A percentile compares a stretch with the other conserved stretches of the same genome.
Conservation (phyloP, 148 eudicot species). For the Bassia scoparia region DNA sequence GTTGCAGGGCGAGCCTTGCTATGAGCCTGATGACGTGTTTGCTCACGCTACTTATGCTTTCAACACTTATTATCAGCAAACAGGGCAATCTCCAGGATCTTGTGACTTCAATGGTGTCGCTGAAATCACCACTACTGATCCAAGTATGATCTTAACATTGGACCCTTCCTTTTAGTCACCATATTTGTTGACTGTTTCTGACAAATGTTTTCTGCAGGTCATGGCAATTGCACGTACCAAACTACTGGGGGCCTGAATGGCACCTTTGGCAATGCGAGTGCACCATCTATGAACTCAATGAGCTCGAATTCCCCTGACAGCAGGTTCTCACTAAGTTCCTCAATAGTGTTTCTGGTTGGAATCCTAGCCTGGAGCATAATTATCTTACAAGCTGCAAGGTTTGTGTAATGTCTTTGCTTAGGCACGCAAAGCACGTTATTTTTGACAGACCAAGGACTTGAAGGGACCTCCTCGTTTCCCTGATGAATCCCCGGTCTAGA, state of each 20-base stretch:
- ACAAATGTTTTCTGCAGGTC: constrained; percentile 43
- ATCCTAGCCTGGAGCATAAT: constrained; percentile 28
- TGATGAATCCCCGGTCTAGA: neutral
- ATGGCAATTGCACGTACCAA: constrained; percentile 49
- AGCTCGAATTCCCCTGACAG: constrained; percentile 34
- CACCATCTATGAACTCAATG: constrained; percentile 49
- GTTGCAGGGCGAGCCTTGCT: constrained; percentile 70
- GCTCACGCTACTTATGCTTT: constrained; percentile 79
- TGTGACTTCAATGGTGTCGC: constrained; percentile 93
- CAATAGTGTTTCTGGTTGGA: constrained; percentile 21
- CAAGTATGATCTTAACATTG: constrained; percentile 44
- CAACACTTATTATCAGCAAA: constrained; percentile 58
- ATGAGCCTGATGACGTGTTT: constrained; percentile 65
- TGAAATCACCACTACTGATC: constrained; percentile 67
- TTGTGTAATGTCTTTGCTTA: constrained; percentile 3
- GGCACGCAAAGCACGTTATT: neutral
- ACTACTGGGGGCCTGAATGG: constrained; percentile 39
- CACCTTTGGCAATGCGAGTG: constrained; percentile 43
- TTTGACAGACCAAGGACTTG: neutral
- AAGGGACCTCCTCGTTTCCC: constrained; percentile 30
- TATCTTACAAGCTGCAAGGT: constrained; percentile 18
- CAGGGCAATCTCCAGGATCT: constrained; percentile 50
- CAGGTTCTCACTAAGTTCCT: constrained; percentile 13
- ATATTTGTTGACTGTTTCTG: neutral
- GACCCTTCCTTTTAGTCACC: neutral